phyloP scores from a whole-genome alignment of 805 yeast genomes.

The Wickerhamomyces alni region DNA sequence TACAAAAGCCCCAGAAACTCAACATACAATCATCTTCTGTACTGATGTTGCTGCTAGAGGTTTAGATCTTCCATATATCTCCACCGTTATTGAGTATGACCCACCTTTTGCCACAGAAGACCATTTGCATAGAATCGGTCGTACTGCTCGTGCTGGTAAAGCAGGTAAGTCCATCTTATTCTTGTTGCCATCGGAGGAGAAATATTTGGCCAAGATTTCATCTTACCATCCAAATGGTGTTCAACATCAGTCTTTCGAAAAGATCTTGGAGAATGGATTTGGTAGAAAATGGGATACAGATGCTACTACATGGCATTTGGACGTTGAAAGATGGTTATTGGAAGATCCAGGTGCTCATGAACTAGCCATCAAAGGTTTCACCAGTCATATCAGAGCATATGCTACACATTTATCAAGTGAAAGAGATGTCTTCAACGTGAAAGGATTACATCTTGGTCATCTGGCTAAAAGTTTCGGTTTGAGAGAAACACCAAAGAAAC shows the following conservation, averaged over 20 bases:
- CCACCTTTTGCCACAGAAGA: constrained; percentile 94
- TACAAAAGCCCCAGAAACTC: constrained; percentile 32
- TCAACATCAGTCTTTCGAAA: constrained; percentile 42
- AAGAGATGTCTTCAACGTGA: constrained; percentile 74
- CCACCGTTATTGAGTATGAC: constrained; percentile 85
- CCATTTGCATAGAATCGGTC: constrained; percentile 93
- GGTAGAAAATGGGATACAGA: constrained; percentile 77
- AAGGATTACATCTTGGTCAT: constrained; percentile 86
- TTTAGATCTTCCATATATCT: constrained; percentile 80
- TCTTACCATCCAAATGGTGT: constrained; percentile 53
- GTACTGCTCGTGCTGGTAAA: constrained; percentile 97
- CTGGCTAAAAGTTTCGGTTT: constrained; percentile 91
- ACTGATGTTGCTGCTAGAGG: constrained; percentile 99
- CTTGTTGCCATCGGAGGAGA: constrained; percentile 90
- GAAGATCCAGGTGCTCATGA: constrained; percentile 56
- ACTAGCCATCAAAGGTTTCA: constrained; percentile 73
- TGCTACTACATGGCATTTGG: constrained; percentile 95
- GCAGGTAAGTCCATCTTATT: constrained; percentile 74
- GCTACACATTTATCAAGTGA: constrained; percentile 88
- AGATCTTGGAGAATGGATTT: constrained; percentile 32
- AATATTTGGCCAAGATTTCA: constrained; percentile 59
- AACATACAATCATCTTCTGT: constrained; percentile 72
- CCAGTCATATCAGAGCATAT: constrained; percentile 89
- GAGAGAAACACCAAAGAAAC: constrained; percentile 87
- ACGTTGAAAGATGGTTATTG: constrained; percentile 82